Base-by-base conservation (phyloP, 352 stramenopile genomes). In the Phytophthora fragariae region DNA sequence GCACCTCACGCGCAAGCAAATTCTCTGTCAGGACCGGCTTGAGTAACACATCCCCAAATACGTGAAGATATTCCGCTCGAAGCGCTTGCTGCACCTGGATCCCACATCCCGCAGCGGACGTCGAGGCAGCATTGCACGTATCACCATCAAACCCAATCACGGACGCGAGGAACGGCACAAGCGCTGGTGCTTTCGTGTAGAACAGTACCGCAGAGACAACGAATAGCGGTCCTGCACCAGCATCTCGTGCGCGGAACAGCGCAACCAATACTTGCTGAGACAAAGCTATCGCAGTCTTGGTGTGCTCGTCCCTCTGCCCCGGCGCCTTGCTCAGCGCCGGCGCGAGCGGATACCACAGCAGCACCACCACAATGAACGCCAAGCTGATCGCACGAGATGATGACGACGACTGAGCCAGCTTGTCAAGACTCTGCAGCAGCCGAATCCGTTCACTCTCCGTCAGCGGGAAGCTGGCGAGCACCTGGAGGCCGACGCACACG, bases 1-100 rank as follows among this genome's bases (percentile, higher is more conserved):
- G 60, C 14, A 91, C 75, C 57, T 93, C 82, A 17, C 84, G 72
- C 2, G 83, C 84, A 65, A 93, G 79, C 44, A 91, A 64, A 29
- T 79, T 90, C 57, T 93, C 86, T 0, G 86, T 92, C 21, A 93
- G 50, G 29, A 92, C 83, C 12, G 84, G 83, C 63, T 93, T 93
- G 19, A 93, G 75, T 1, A 93, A 69, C 0, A 86, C 76, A 59
- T 93, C 83, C 11, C 80, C 81, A 58, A 91, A 83, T 47, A 88
- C 74, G 39, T 88, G 79, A 35, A 91, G 75, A 65, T 86, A 86
- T 35, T 92, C 85, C 6, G 79, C 69, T n/a, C 84, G 80, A 2
- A 89, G 66, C 9, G 67, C 70, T 33, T 80, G 72, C 52, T 75
- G 72, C n/a, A 79, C 75, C 10, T 73, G 68, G 62, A 80, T 62